Percentiles rank a stretch among this genome's conserved stretches.
Evolutionary conservation across 2,329 filamentous ascomycete species (phyloP).

Genomic region (Calycina herbarum): DNA sequence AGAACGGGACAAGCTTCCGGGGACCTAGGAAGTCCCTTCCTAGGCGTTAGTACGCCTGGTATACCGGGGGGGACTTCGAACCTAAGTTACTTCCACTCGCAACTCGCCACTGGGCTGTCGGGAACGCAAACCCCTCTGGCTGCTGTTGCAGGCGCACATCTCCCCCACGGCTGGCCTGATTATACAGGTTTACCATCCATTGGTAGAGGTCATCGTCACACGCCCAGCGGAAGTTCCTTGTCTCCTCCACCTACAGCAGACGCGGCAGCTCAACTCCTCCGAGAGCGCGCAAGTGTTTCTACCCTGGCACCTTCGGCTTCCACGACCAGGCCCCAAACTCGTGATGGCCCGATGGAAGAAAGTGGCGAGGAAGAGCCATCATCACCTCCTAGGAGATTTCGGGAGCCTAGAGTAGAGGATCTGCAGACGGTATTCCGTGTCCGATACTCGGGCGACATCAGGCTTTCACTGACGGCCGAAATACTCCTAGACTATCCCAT

Average conservation of each 20-base stretch:
- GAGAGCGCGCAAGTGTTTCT: conserved; percentile 63
- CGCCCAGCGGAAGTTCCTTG: conserved; percentile 34
- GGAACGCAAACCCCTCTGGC: conserved; percentile 79
- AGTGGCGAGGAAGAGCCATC: conserved; percentile 33
- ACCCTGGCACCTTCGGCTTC: conserved; percentile 57
- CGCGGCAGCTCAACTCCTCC: conserved; percentile 44
- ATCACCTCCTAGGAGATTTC: conserved; percentile 53
- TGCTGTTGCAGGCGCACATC: conserved; percentile 72
- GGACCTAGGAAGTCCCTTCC: conserved; percentile 57
- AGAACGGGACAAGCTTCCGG: conserved; percentile 33
- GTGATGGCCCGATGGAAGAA: conserved; percentile 46
- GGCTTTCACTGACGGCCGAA: conserved; percentile 86
- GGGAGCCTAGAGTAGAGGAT: conserved; percentile 79
- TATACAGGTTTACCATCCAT: conserved; percentile 29
- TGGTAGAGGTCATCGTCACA: conserved; percentile 31
- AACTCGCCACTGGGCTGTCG: conserved; percentile 68
- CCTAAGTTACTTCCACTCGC: conserved; percentile 79
- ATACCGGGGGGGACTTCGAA: conserved; percentile 73
- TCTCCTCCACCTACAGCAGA: conserved; percentile 41
- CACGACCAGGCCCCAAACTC: conserved; percentile 57
- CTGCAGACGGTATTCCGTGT: conserved; percentile 91
- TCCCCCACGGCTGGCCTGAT: conserved; percentile 51
- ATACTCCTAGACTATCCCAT: conserved; percentile 97
- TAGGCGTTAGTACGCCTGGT: conserved; percentile 60
- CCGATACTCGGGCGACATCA: conserved; percentile 83